Base-by-base conservation (phyloP, 805 yeast genomes). In the Wickerhamiella parazyma region DNA sequence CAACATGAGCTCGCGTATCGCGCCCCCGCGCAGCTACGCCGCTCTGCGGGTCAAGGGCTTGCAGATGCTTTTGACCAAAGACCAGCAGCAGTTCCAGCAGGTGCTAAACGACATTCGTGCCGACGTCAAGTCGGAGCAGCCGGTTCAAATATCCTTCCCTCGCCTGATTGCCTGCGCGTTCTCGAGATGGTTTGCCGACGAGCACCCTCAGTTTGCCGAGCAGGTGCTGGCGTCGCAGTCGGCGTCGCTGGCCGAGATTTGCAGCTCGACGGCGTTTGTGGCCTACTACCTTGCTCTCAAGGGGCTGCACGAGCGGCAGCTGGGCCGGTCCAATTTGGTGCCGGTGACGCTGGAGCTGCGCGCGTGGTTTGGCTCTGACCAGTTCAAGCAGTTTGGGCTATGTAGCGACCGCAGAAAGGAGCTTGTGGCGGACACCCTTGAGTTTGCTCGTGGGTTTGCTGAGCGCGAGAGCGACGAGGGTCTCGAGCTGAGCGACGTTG, bases 341-440 rank as follows among this genome's bases (percentile, higher is more conserved):
- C 33, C 21, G 6, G 29, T 18, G 12, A 16, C 43, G 8, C 25
- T 40, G 11, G 38, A 40, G 28, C 36, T 40, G 18, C 38, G 43
- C 16, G 33, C n/a, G 26, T 40, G 43, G 43, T 38, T 40, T 9
- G 43, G 43, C n/a, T 33, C 38, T 4, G 17, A 29, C 4, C 38
- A 22, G 9, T 16, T 38, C 18, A 20, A 19, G 18, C 14, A 18
- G 11, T 40, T 40, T 33, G 45, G 69, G 61, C 41, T 69, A 70
- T 14, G 60, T 52, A 39, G 69, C 73, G 16, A 60, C 51, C 54
- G 78, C 87, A 12, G 54, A 44, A 44, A 71, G 67, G 50, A 80
- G 56, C 14, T 76, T 60, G 37, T 72, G 76, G 31, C 80, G 76
- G 43, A 40, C 38, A 33, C 36, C 9, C 50, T 85, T 73, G 51